Evolutionary conservation across 768 basidiomycete species (phyloP).

Genomic region (Fomitopsis serialis): DNA sequence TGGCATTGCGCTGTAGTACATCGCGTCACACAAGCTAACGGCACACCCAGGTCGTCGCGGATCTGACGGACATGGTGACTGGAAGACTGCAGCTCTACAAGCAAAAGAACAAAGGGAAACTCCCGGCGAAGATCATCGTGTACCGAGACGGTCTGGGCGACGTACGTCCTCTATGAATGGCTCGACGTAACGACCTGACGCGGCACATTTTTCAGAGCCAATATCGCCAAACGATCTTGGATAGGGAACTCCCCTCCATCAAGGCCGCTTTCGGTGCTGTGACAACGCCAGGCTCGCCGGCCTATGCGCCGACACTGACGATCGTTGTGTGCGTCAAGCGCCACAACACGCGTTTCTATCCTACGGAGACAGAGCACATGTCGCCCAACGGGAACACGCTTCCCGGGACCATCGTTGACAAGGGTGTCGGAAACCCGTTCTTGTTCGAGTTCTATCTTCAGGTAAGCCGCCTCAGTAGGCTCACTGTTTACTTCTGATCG

Average conservation of each 20-base stretch:
- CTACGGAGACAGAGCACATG: slow-evolving; percentile 34
- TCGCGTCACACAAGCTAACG: not conserved
- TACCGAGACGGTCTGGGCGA: slow-evolving; percentile 78
- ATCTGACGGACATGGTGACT: slow-evolving; percentile 43
- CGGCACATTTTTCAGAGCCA: no score
- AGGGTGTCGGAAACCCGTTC: slow-evolving; percentile 48
- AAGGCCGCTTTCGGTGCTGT: slow-evolving; percentile 38
- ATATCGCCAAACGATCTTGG: slow-evolving; percentile 41
- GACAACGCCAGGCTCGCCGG: slow-evolving; percentile 30
- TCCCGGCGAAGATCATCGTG: slow-evolving; percentile 46
- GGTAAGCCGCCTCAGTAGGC: slow-evolving; percentile 10
- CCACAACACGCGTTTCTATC: slow-evolving; percentile 54
- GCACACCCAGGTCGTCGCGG: slow-evolving; percentile 38
- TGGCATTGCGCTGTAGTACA: slow-evolving; percentile 3
- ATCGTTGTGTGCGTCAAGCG: slow-evolving; percentile 55
- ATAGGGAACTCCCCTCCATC: slow-evolving; percentile 61
- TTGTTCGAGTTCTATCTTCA: slow-evolving; percentile 54
- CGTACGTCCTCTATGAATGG: slow-evolving; percentile 35
- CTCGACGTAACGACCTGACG: no score
- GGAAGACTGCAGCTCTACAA: slow-evolving; percentile 39
- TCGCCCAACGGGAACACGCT: slow-evolving; percentile 44
- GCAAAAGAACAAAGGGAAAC: slow-evolving; percentile 24
- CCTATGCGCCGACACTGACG: slow-evolving; percentile 42
- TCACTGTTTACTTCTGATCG: not conserved
- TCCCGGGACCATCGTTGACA: slow-evolving; percentile 51